Evolutionary conservation across 495 filamentous ascomycete genomes (phyloP).

Genomic region (Annulohypoxylon nitens): DNA sequence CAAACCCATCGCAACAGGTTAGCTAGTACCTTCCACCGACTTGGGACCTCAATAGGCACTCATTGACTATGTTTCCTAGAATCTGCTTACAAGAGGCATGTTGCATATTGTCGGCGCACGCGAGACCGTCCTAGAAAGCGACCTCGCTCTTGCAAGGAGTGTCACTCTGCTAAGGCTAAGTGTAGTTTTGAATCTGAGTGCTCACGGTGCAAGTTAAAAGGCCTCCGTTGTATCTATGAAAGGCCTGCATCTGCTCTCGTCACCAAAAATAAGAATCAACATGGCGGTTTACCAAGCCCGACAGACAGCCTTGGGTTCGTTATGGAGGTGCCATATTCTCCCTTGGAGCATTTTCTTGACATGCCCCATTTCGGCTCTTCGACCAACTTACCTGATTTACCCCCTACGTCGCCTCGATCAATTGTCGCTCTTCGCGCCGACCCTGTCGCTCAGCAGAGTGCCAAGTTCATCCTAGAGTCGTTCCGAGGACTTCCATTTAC

Average conservation of each 20-base stretch:
- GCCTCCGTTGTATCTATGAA: conserved; percentile 44
- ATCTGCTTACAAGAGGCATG: conserved; percentile 46
- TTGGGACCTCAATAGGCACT: neutral
- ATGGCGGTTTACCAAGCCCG: neutral
- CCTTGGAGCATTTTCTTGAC: neutral
- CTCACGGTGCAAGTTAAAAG: conserved; percentile 38
- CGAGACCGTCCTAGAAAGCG: conserved; percentile 42
- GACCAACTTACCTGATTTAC: conserved; percentile 2
- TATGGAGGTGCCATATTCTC: neutral
- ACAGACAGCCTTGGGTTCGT: neutral
- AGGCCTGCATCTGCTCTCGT: neutral
- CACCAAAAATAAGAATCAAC: neutral
- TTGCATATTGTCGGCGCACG: conserved; percentile 44
- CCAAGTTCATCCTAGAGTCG: conserved; percentile 38
- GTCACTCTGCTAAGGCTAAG: conserved; percentile 48
- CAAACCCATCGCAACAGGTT: conserved; percentile 47
- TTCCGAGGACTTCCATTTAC: conserved; percentile 37
- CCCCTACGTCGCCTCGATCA: conserved; percentile 26
- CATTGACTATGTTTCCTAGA: conserved; percentile 28
- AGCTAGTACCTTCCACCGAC: neutral
- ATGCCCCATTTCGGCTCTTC: conserved; percentile 27
- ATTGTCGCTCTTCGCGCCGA: conserved; percentile 35
- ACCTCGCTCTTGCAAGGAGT: conserved; percentile 47
- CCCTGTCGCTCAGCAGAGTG: conserved; percentile 34
- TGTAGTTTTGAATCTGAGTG: conserved; percentile 48